Evolutionary conservation across 345 rosid species (phyloP).

Genomic region (Eucalyptus victrix): DNA sequence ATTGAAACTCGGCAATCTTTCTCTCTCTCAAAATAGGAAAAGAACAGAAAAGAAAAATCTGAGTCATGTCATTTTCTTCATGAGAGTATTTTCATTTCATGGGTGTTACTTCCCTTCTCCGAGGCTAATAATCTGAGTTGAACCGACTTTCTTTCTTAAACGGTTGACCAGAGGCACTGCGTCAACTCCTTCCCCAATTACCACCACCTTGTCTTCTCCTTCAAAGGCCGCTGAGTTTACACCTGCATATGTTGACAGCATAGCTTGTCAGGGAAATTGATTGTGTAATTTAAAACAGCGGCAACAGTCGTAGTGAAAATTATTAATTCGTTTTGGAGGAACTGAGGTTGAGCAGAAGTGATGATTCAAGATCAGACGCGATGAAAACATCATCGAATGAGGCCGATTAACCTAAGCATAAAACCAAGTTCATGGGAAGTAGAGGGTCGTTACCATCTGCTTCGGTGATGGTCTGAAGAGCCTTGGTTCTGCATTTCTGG

Average conservation of each 20-base stretch:
- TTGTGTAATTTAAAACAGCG: too few relatives aligned
- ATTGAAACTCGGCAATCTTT: too few relatives aligned
- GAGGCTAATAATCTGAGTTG: slow-evolving; percentile 15
- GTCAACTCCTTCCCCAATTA: slow-evolving; percentile 30
- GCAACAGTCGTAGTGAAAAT: not conserved
- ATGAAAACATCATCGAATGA: not conserved
- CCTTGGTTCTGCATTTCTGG: too few relatives aligned
- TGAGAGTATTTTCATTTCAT: not conserved
- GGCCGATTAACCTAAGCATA: not conserved
- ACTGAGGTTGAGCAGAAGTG: not conserved
- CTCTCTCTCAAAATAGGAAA: not conserved
- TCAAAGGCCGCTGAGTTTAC: slow-evolving; percentile 26
- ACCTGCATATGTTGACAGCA: slow-evolving; percentile 4
- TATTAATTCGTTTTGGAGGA: not conserved
- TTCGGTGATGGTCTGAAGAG: not conserved
- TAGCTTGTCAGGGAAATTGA: not conserved
- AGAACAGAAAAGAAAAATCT: not conserved
- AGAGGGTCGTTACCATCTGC: slow-evolving; percentile 11
- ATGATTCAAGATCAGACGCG: not conserved
- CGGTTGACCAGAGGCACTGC: slow-evolving; percentile 7
- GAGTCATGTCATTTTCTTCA: not conserved
- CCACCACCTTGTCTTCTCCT: slow-evolving; percentile 37
- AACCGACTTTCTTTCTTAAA: slow-evolving; percentile 41
- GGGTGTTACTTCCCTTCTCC: not conserved
- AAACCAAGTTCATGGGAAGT: not conserved